Percentiles rank a stretch among this genome's conserved stretches.
phyloP scores from a whole-genome alignment of 2,329 filamentous ascomycete genomes.

The Chaetomium strumarium region DNA sequence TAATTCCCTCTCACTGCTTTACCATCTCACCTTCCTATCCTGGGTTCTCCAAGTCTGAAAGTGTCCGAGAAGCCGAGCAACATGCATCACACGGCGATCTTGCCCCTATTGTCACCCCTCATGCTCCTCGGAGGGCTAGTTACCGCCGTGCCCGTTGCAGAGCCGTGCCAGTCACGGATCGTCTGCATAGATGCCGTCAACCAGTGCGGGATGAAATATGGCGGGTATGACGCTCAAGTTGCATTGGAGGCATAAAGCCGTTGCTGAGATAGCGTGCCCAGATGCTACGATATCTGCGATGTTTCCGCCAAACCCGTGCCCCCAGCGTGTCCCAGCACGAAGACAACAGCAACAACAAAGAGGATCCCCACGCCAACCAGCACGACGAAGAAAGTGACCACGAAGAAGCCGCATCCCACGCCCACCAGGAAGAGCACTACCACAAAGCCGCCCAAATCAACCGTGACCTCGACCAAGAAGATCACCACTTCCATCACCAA shows the following conservation, averaged over 20 bases:
- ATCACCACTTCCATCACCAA: neutral
- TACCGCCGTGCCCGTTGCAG: conserved; percentile 7
- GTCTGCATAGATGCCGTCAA: conserved; percentile 21
- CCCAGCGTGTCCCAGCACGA: conserved; percentile 15
- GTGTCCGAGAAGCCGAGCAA: neutral
- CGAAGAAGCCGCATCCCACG: too few species aligned
- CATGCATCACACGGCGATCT: conserved; percentile 8
- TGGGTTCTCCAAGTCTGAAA: neutral
- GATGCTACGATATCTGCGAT: conserved; percentile 17
- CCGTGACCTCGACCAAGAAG: conserved; percentile 1
- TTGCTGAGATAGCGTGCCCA: conserved; percentile 6
- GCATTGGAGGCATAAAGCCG: neutral
- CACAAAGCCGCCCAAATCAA: neutral
- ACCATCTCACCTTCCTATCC: conserved; percentile 16
- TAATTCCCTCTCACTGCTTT: neutral
- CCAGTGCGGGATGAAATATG: conserved; percentile 19
- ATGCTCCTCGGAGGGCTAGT: conserved; percentile 11
- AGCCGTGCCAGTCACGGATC: conserved; percentile 8
- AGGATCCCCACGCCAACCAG: neutral
- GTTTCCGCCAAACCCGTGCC: conserved; percentile 12
- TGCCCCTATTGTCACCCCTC: conserved; percentile 10
- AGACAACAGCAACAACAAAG: conserved; percentile 1
- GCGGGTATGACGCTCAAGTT: conserved; percentile 12
- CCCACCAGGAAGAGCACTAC: neutral
- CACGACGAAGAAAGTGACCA: neutral